Conservation (phyloP, 345 rosid species). For the Syzygium aromaticum region DNA sequence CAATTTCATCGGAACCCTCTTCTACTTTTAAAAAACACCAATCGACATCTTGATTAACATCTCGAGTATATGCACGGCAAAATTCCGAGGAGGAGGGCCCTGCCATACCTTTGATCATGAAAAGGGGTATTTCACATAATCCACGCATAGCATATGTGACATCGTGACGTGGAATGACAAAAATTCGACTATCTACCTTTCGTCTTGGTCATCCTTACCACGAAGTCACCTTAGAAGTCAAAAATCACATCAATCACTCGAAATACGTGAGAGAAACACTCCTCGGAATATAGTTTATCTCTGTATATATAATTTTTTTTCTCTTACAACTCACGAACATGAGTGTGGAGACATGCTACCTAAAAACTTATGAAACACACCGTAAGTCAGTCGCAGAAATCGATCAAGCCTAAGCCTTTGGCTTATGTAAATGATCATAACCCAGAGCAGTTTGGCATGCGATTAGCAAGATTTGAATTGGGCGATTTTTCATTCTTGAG, state of each 20-base stretch:
- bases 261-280: not conserved
- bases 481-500: not conserved
- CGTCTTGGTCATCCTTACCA: not conserved
- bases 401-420: not conserved
- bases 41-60: too few species aligned
- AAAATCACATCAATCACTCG: not conserved
- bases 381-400: not conserved
- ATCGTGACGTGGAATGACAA: not conserved
- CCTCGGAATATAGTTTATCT: accelerated
- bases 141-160: too few species aligned
- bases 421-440: not conserved
- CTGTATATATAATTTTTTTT: not conserved
- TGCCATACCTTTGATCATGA: not conserved
- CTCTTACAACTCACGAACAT: too few species aligned
- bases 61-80: not conserved
- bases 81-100: not conserved
- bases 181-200: not conserved
- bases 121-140: not conserved
- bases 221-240: not conserved
- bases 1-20: too few species aligned
- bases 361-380: not conserved
- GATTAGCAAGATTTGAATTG: not conserved
- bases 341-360: not conserved
- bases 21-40: too few species aligned
- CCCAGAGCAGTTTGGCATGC: not conserved